Evolutionary conservation across 2,329 filamentous ascomycete species (phyloP).

Genomic region (Fusarium continuum): DNA sequence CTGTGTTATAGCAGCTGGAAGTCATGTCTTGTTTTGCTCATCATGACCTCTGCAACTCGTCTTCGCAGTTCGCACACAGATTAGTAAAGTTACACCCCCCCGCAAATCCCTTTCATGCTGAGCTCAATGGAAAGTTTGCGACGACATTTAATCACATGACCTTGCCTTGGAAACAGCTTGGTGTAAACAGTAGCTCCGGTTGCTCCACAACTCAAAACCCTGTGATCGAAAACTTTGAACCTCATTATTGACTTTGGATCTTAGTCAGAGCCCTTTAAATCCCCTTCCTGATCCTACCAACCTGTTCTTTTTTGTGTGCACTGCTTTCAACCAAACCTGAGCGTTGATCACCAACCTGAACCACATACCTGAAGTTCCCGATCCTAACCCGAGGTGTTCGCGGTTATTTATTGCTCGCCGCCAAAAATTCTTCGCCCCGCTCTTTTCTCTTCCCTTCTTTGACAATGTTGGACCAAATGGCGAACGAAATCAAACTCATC

Average conservation of each 20-base stretch:
- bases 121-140: slow-evolving; percentile 9
- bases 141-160: slow-evolving; percentile 38
- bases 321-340: background rate
- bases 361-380: slow-evolving; percentile 32
- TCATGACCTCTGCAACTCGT: slow-evolving; percentile 21
- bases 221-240: slow-evolving; percentile 43
- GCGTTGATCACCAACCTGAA: slow-evolving; percentile 32
- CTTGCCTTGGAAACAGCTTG: slow-evolving; percentile 13
- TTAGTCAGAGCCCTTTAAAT: slow-evolving; percentile 28
- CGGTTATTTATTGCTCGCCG: slow-evolving; percentile 39
- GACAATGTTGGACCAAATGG: slow-evolving; percentile 57
- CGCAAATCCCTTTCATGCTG: slow-evolving; percentile 4
- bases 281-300: background rate
- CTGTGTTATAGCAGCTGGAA: background rate
- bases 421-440: slow-evolving; percentile 44
- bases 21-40: slow-evolving; percentile 2
- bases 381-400: slow-evolving; percentile 21
- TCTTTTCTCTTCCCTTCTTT: slow-evolving; percentile 35
- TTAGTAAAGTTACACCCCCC: slow-evolving; percentile 28
- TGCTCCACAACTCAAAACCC: slow-evolving; percentile 38
- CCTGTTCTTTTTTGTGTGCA: background rate
- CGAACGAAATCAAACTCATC: slow-evolving; percentile 63
- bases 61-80: background rate
- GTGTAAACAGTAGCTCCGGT: slow-evolving; percentile 15
- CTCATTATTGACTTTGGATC: slow-evolving; percentile 19